Conservation (phyloP, 768 basidiomycete genomes). For the Botryobasidium botryosum region DNA sequence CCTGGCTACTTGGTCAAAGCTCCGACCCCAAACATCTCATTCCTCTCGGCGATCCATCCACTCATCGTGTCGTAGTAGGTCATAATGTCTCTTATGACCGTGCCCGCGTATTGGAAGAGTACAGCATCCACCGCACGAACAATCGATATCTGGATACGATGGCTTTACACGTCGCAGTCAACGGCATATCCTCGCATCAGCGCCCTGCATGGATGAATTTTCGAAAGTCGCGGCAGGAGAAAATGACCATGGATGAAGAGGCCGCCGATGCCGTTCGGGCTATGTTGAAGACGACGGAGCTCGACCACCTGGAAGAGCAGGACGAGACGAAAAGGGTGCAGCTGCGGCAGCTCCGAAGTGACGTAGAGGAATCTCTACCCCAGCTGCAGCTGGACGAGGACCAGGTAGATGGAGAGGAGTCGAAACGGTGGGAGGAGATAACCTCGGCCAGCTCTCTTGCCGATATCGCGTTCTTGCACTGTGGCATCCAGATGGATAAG, state of each 20-base stretch:
- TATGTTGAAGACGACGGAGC: slow-evolving; percentile 29
- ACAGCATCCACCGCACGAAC: slow-evolving; percentile 42
- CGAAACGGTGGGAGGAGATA: slow-evolving; percentile 79
- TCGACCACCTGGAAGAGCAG: slow-evolving; percentile 23
- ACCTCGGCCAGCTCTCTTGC: slow-evolving; percentile 83
- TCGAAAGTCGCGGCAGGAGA: slow-evolving; percentile 47
- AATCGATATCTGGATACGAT: slow-evolving; percentile 89
- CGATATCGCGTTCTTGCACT: slow-evolving; percentile 85
- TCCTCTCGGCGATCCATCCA: slow-evolving; percentile 40
- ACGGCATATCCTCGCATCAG: slow-evolving; percentile 88
- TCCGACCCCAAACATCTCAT: slow-evolving; percentile 47
- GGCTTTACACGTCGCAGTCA: slow-evolving; percentile 83
- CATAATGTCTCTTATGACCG: slow-evolving; percentile 96
- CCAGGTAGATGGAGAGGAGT: slow-evolving; percentile 26
- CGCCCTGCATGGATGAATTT: slow-evolving; percentile 85
- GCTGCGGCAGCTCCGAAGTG: slow-evolving; percentile 16
- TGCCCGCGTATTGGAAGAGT: slow-evolving; percentile 68
- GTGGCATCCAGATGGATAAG: slow-evolving; percentile 66
- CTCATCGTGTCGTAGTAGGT: slow-evolving; percentile 59
- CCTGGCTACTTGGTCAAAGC: slow-evolving; percentile 62
- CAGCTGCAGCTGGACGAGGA: slow-evolving; percentile 17
- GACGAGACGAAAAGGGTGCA: slow-evolving; percentile 24
- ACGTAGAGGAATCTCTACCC: slow-evolving; percentile 3
- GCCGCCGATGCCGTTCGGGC: slow-evolving; percentile 45
- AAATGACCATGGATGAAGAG: slow-evolving; percentile 39